Base-by-base conservation (phyloP, 176 grass and related monocot genomes). In the Aegilops bicornis region DNA sequence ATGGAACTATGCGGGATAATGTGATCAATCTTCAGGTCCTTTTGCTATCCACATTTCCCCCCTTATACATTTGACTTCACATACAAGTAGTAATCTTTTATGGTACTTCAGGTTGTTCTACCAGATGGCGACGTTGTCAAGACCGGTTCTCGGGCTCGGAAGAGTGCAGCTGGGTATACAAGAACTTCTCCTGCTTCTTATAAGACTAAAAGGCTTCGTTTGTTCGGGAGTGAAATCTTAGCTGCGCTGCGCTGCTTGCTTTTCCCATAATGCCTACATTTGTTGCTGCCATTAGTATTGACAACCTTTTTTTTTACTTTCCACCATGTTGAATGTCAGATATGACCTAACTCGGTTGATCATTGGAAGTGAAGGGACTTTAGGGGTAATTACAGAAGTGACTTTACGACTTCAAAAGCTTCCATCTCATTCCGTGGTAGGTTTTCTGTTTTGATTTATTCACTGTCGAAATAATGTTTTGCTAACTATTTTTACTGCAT, bases 1-100 rank as follows among this genome's bases (percentile, higher is more conserved):
- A 98, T 88, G 97, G 97, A 85, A 98, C 94, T 79, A 98, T 98
- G 97, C 90, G 97, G 66, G 97, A 98, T 58, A 98, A 98, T 94
- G 97, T 98, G 67, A 96, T 96, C 74, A 98, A 87, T 84, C 92
- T 98, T 67, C 79, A 88, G 93, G 96, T 96, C 85, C 1, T 45
- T 81, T 77, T 82, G 19, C 56, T 86, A 35, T 85, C 36, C 63
- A 35, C 64, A 70, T 50, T 29, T 19, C 77, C 82, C 9, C 0
- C n/a, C 23, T 74, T 74, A 27, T 24, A 36, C 83, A 76, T 84
- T 65, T 52, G 43, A 3, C 45, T 69, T 83, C 8, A 0, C 66
- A 80, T 69, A 29, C 85, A 63, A 80, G 52, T 47, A 77, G 35
- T 91, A 80, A 82, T 2, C 4, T 79, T 75, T 56, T 66, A 33